phyloP scores from a whole-genome alignment of 2,329 filamentous ascomycete genomes.

The Colletotrichum truncatum region DNA sequence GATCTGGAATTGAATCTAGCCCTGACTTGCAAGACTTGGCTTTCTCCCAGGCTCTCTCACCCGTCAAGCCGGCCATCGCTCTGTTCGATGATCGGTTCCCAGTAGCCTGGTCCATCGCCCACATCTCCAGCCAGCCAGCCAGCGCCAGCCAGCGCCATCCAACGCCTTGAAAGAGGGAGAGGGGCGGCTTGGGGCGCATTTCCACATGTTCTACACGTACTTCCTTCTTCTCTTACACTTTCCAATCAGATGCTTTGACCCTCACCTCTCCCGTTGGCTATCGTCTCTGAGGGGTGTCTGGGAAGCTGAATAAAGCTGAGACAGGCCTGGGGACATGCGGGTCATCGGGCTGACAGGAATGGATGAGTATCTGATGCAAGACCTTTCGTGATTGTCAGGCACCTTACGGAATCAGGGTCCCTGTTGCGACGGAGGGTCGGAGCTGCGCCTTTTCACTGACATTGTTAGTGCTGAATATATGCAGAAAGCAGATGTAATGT shows the following conservation, averaged over 20 bases:
- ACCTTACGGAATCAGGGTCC: not conserved
- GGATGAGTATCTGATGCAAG: not conserved
- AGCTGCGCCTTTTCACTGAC: not conserved
- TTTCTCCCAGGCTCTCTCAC: not conserved
- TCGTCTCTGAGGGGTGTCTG: conserved; percentile 18
- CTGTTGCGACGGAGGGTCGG: conserved; percentile 16
- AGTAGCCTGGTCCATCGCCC: conserved; percentile 4
- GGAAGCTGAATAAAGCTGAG: conserved; percentile 27
- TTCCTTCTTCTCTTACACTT: conserved; percentile 27
- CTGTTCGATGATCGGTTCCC: not conserved
- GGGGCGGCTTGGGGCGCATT: conserved; percentile 21
- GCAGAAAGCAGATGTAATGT: not conserved
- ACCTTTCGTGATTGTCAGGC: not conserved
- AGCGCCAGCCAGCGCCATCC: not conserved
- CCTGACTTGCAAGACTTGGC: not conserved
- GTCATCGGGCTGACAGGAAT: conserved; percentile 12
- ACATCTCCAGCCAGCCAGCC: not conserved
- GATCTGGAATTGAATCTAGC: conserved; percentile 19
- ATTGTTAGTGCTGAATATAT: not conserved
- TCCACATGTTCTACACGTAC: conserved; percentile 24
- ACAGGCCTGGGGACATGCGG: conserved; percentile 4
- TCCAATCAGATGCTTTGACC: conserved; percentile 14
- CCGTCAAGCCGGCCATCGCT: too few relatives aligned
- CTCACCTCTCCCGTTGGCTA: conserved; percentile 22
- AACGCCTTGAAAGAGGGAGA: too few relatives aligned